Base-by-base conservation (phyloP, 352 stramenopile species). In the Pythium grandisporangium region DNA sequence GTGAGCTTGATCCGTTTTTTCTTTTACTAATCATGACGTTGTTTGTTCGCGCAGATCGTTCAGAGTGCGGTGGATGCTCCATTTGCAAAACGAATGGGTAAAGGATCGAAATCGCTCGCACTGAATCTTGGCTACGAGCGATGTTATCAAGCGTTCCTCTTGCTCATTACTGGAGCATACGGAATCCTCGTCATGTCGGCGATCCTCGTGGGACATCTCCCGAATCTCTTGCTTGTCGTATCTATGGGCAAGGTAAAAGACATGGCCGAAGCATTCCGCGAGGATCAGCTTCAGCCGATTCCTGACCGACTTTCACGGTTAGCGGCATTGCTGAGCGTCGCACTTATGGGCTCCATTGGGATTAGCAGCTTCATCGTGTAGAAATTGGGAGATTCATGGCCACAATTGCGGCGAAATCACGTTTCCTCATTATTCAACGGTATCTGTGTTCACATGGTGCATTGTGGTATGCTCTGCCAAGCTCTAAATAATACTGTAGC, bases 31-130 rank as follows among this genome's bases (percentile, higher is more conserved):
- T 22, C n/a, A n/a, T n/a, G n/a, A n/a, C n/a, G n/a, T n/a, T n/a
- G n/a, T n/a, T n/a, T n/a, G 5, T 23, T 7, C 1, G 19, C 8
- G 35, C 33, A 83, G 45, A 52, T 91, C 16, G 41, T 80, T 23
- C 70, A 85, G 38, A 88, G 74, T 58, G 73, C 70, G 25, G 59
- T 59, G n/a, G 77, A 91, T 42, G 77, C 69, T 23, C 77, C 77
- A 21, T 84, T 88, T 47, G 63, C 61, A 36, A 63, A 60, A n/a
- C 70, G 74, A 21, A 70, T 85, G 47, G 67, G 63, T 14, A 41
- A 62, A 2, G 45, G 47, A 0, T 47, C 55, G 14, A 65, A 60
- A 30, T 91, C 77, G 24, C 48, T 91, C 26, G 68, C 70, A 7
- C 44, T 81, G 19, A 43, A 54, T 13, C 42, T 89, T 22, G 72